Evolutionary conservation across 2,329 filamentous ascomycete genomes (phyloP).

Genomic region (Cordyceps sp.): DNA sequence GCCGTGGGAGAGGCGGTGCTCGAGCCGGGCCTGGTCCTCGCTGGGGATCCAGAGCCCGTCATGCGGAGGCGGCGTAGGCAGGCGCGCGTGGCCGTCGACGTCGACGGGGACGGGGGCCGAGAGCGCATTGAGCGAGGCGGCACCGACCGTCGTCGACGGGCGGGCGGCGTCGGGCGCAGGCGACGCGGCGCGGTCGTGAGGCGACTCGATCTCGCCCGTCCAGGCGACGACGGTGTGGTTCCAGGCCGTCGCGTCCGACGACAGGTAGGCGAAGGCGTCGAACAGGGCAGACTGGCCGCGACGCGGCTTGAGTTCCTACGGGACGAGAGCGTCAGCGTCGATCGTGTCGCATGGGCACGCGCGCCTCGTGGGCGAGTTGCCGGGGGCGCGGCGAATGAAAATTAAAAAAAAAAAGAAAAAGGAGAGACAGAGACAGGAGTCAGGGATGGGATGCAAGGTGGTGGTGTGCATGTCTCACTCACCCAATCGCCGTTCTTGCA

Average conservation of each 20-base stretch:
- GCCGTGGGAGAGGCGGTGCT: conserved; percentile 55
- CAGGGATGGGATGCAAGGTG: background rate
- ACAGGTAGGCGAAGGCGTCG: conserved; percentile 77
- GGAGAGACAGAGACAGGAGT: too few relatives aligned
- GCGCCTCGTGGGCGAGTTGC: background rate
- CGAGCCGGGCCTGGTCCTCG: conserved; percentile 55
- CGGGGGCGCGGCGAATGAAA: too few relatives aligned
- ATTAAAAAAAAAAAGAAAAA: too few relatives aligned
- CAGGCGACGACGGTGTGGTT: conserved; percentile 86
- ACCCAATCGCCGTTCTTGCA: conserved; percentile 45
- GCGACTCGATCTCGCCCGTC: conserved; percentile 69
- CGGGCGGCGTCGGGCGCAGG: too few relatives aligned
- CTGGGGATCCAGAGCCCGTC: background rate
- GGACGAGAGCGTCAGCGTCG: background rate
- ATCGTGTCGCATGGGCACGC: too few relatives aligned
- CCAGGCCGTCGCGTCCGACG: conserved; percentile 72
- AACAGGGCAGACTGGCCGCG: conserved; percentile 84
- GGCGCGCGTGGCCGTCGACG: background rate
- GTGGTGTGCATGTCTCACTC: conserved; percentile 9
- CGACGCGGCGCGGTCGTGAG: conserved; percentile 25
- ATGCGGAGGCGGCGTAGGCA: background rate
- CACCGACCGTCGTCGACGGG: too few relatives aligned
- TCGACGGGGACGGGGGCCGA: conserved; percentile 69
- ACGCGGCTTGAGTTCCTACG: conserved; percentile 55
- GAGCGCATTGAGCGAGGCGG: conserved; percentile 48